Base-by-base conservation (phyloP, 2,329 filamentous ascomycete genomes). In the Hymenoscyphus fructigenus region DNA sequence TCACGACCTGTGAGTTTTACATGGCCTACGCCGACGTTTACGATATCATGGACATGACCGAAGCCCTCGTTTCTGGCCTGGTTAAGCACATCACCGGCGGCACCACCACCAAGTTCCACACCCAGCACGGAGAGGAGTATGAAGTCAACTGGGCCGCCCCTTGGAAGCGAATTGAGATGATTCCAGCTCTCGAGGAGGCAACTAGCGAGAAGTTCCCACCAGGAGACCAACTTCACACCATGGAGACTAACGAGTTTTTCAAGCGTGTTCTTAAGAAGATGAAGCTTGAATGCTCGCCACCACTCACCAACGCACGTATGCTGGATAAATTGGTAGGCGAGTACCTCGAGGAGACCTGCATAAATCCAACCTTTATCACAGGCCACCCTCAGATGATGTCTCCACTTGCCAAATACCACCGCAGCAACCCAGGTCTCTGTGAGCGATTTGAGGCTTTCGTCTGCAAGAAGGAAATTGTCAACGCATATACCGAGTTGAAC, bases 361-460 rank as follows among this genome's bases (percentile, higher is more conserved):
- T 97, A 77, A 97, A 94, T 84, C 94, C 95, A 1, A 97, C 91
- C 55, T 95, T 95, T 81, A 95, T 96, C 78, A 89, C 84, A 6
- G 91, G 90, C n/a, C 92, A 97, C 79, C 88, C 86, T 6, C 85
- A 91, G 75, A 90, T 93, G 85, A 96, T 98, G 94, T 95, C 91
- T 17, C 95, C 95, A 9, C 84, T 99, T 20, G 95, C 95, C 83
- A 99, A 99, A 85, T 93, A 93, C 79, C 92, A 97, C 80, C 91
- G 95, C 70, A 80, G 84, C 57, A 86, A 87, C 68, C 85, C 89
- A 61, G 95, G 94, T 74, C 86, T 99, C 38, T 97, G 93, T 78
- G 95, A 99, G 83, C 91, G 95, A 63, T 98, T 98, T 78, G 95
- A 99, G 81, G 93, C 92, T 12, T 99, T 99, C 72, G 95, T 97